Evolutionary conservation across 495 filamentous ascomycete genomes (phyloP).

Genomic region (Aspergillus cristatus): DNA sequence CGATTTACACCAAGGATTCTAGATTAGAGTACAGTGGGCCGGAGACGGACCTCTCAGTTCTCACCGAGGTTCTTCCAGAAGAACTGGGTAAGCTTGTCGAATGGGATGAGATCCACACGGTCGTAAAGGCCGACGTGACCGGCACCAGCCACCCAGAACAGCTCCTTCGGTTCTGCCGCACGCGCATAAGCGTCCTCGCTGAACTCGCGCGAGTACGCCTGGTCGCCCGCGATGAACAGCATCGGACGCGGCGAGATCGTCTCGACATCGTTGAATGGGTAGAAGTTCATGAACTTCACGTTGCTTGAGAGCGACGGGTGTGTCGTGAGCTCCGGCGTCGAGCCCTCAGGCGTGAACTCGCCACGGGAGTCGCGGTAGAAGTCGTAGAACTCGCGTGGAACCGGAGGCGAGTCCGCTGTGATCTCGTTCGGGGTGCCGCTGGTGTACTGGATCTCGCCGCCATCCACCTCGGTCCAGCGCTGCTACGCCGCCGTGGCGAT

Average conservation of each 20-base stretch:
- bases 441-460: conserved; percentile 9
- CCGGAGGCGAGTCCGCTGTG: conserved; percentile 6
- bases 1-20: neutral
- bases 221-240: conserved; percentile 18
- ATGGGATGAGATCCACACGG: conserved; percentile 18
- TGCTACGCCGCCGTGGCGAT: conserved; percentile 13
- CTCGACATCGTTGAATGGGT: conserved; percentile 18
- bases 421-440: conserved; percentile 9
- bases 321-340: conserved; percentile 12
- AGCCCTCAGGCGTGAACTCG: conserved; percentile 10
- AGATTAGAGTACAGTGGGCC: neutral
- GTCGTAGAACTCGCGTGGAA: conserved; percentile 17
- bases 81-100: conserved; percentile 13
- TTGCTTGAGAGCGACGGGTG: conserved; percentile 13
- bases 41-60: neutral
- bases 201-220: conserved; percentile 19
- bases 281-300: conserved; percentile 19
- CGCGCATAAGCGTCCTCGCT: conserved; percentile 19
- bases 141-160: conserved; percentile 14
- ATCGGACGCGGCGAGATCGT: conserved; percentile 20
- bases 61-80: conserved; percentile 12
- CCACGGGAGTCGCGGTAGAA: conserved; percentile 19
- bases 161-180: conserved; percentile 19
- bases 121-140: conserved; percentile 21
- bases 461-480: conserved; percentile 16